Evolutionary conservation across 169 alveolate species (phyloP).

Genomic region (Plasmodium blacklocki): DNA sequence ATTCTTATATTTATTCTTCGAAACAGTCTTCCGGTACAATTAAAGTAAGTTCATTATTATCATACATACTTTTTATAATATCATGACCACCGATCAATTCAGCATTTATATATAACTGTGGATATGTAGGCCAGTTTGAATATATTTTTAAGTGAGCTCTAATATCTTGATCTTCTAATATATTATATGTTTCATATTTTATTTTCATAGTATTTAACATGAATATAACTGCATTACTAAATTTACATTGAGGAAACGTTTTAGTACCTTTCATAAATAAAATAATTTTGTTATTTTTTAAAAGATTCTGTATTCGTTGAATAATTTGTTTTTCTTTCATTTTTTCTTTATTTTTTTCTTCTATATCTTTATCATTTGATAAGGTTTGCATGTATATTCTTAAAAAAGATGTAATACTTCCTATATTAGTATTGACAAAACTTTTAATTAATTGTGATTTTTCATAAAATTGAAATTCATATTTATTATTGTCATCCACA

Average conservation of each 20-base stretch:
- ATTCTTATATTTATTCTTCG: not conserved
- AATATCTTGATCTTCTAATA: constrained; percentile 88
- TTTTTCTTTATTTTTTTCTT: no score
- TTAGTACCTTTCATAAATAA: constrained; percentile 89
- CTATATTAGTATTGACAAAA: constrained; percentile 22
- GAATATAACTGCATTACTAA: constrained; percentile 85
- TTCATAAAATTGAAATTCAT: constrained; percentile 21
- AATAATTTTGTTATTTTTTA: constrained; percentile 78
- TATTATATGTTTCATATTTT: constrained; percentile 87
- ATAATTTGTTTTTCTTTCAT: not conserved
- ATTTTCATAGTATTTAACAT: constrained; percentile 81
- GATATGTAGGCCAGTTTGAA: constrained; percentile 95
- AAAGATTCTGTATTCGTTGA: constrained; percentile 60
- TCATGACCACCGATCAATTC: constrained; percentile 87
- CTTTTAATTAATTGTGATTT: constrained; percentile 25
- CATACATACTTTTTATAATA: constrained; percentile 84
- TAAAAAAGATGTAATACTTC: constrained; percentile 16
- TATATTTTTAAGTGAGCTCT: constrained; percentile 91
- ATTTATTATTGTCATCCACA: not conserved
- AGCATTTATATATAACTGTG: constrained; percentile 89
- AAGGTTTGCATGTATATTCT: constrained; percentile 9
- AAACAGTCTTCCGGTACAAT: constrained; percentile 79
- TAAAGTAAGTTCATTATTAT: constrained; percentile 73
- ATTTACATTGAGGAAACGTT: constrained; percentile 84
- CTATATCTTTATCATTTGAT: no score